Conservation (phyloP, 2,329 filamentous ascomycete species). For the Cordyceps fumosorosea region DNA sequence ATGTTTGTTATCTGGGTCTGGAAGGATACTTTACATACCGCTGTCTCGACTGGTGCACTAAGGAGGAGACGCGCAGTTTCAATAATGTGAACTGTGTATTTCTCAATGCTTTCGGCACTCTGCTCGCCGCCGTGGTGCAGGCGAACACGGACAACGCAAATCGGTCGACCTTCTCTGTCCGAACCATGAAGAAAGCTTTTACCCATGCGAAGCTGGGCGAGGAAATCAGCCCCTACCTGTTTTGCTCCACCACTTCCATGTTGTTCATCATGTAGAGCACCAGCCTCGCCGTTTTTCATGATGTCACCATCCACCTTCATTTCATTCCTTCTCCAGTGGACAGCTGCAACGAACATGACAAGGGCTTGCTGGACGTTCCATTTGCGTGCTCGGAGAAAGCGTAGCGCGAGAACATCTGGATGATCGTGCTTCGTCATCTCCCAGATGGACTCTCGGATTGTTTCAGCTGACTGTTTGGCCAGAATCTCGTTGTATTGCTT, state of each 20-base stretch:
- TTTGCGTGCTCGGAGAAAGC: slow-evolving; percentile 83
- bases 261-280: slow-evolving; percentile 54
- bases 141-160: slow-evolving; percentile 78
- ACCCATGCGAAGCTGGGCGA: slow-evolving; percentile 77
- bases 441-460: slow-evolving; percentile 79
- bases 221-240: slow-evolving; percentile 67
- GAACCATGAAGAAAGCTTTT: slow-evolving; percentile 88
- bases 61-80: slow-evolving; percentile 88
- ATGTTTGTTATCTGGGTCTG: not conserved
- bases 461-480: slow-evolving; percentile 67
- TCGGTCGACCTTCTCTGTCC: slow-evolving; percentile 77
- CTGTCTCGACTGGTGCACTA: slow-evolving; percentile 76
- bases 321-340: slow-evolving; percentile 81
- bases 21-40: slow-evolving; percentile 53
- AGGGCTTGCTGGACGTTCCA: slow-evolving; percentile 94
- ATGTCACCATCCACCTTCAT: slow-evolving; percentile 88
- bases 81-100: slow-evolving; percentile 88
- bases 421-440: slow-evolving; percentile 92
- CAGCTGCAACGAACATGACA: slow-evolving; percentile 88
- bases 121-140: slow-evolving; percentile 80
- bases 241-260: slow-evolving; percentile 51
- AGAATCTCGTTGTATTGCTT: slow-evolving; percentile 82
- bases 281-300: slow-evolving; percentile 67
- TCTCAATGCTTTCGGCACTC: slow-evolving; percentile 72
- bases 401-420: slow-evolving; percentile 75